Conservation (phyloP, 2,329 filamentous ascomycete species). For the Neurospora sp. region DNA sequence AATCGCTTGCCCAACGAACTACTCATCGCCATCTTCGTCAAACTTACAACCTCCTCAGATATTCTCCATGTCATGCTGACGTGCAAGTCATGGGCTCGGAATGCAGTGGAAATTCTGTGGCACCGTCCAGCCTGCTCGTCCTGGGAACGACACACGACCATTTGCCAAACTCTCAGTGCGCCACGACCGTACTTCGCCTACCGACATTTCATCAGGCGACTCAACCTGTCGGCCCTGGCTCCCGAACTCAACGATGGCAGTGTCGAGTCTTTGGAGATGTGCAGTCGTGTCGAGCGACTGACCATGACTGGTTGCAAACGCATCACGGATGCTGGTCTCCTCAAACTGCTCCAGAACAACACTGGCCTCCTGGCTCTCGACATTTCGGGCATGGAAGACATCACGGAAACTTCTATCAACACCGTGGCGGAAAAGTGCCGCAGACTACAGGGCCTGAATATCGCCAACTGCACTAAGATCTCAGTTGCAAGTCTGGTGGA, state of each 20-base stretch:
- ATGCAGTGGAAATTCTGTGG: constrained; percentile 89
- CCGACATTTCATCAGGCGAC: constrained; percentile 76
- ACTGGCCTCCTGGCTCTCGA: constrained; percentile 78
- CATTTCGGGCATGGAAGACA: constrained; percentile 72
- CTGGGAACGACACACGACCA: constrained; percentile 70
- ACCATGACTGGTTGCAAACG: constrained; percentile 84
- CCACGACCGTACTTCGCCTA: constrained; percentile 79
- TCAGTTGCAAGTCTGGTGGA: constrained; percentile 77
- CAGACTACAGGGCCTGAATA: constrained; percentile 83
- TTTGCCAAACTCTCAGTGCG: constrained; percentile 67
- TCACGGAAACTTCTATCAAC: constrained; percentile 72
- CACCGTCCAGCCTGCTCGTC: constrained; percentile 84
- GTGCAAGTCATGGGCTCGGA: constrained; percentile 87
- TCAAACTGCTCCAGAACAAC: constrained; percentile 69
- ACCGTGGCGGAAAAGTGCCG: constrained; percentile 73
- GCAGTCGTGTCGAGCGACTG: constrained; percentile 84
- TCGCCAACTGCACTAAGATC: constrained; percentile 75
- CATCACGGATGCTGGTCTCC: constrained; percentile 75
- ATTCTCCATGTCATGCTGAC: constrained; percentile 84
- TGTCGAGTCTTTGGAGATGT: constrained; percentile 67
- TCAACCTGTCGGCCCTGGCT: constrained; percentile 77
- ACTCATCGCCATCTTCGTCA: constrained; percentile 83
- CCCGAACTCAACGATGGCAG: constrained; percentile 78
- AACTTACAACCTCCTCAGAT: constrained; percentile 65
- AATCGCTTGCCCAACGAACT: constrained; percentile 86